Conservation (phyloP, 352 stramenopile genomes). For the Phytopythium sindhum region DNA sequence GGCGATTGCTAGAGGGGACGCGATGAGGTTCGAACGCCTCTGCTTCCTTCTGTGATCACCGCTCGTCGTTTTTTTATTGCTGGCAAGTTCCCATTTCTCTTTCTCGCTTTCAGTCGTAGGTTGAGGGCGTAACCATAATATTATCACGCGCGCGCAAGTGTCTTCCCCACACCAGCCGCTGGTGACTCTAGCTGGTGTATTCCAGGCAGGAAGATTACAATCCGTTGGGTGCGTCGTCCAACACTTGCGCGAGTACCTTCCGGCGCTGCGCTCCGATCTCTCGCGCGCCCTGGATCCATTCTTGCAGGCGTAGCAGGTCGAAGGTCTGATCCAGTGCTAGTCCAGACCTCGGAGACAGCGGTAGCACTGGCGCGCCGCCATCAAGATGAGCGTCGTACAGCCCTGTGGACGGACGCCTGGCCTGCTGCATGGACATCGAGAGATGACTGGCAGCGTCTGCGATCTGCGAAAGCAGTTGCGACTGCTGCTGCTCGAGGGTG, state of each 20-base stretch:
- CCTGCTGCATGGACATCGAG: constrained; percentile 1
- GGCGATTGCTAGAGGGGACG: neutral
- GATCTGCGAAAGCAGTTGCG: neutral
- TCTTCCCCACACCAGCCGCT: neutral
- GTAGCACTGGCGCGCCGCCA: neutral
- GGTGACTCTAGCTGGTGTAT: too few relatives aligned
- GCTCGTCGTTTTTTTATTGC: neutral
- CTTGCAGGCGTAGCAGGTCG: neutral
- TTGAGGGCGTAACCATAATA: constrained; percentile 8
- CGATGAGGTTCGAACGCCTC: neutral
- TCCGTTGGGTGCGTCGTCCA: neutral
- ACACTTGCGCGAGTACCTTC: neutral
- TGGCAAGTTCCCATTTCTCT: neutral
- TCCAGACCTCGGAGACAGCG: neutral
- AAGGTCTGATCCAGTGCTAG: neutral
- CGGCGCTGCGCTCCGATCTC: neutral
- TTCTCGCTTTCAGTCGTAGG: neutral
- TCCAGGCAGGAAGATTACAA: neutral
- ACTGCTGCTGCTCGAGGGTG: neutral
- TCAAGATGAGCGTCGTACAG: neutral
- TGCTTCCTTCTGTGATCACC: neutral
- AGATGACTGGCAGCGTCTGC: neutral
- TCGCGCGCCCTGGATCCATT: neutral
- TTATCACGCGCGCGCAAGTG: constrained; percentile 3
- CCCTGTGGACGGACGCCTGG: neutral